A percentile compares a stretch with the other conserved stretches of the same genome.
Conservation (phyloP, 208 protist genomes). For the Strigomonas culicis region DNA sequence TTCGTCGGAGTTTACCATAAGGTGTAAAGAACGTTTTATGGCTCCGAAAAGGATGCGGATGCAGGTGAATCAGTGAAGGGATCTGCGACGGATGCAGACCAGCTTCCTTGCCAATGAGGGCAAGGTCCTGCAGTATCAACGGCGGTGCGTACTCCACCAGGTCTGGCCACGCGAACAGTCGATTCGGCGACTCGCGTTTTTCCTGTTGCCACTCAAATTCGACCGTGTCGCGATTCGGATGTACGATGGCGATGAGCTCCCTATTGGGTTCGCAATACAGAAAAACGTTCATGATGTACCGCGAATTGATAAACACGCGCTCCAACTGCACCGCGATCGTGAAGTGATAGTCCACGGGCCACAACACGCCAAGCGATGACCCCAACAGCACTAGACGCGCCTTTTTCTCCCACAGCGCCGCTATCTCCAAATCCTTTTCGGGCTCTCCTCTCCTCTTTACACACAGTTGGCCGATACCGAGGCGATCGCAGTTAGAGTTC, state of each 20-base stretch:
- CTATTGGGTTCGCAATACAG: slow-evolving; percentile 65
- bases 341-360: slow-evolving; percentile 75
- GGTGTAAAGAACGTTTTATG: slow-evolving; percentile 77
- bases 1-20: slow-evolving; percentile 59
- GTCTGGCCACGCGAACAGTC: slow-evolving; percentile 55
- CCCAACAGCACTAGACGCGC: slow-evolving; percentile 65
- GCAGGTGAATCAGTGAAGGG: slow-evolving; percentile 68
- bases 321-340: slow-evolving; percentile 68
- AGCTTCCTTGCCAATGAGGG: slow-evolving; percentile 39
- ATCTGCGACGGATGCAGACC: slow-evolving; percentile 64
- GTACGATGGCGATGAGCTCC: slow-evolving; percentile 78
- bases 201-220: slow-evolving; percentile 79
- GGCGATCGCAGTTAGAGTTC: slow-evolving; percentile 38
- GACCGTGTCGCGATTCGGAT: slow-evolving; percentile 79
- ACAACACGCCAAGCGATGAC: slow-evolving; percentile 60
- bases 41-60: slow-evolving; percentile 83
- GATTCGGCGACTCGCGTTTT: slow-evolving; percentile 12
- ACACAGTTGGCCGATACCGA: slow-evolving; percentile 57
- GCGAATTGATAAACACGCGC: slow-evolving; percentile 62
- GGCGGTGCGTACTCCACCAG: slow-evolving; percentile 50
- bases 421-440: slow-evolving; percentile 44
- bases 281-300: slow-evolving; percentile 87
- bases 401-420: slow-evolving; percentile 62
- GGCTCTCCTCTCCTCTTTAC: slow-evolving; percentile 21
- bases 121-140: slow-evolving; percentile 65